Percentiles rank a stretch among this genome's conserved stretches.
Conservation (phyloP, 805 yeast species). For the Candida ipomoeae region DNA sequence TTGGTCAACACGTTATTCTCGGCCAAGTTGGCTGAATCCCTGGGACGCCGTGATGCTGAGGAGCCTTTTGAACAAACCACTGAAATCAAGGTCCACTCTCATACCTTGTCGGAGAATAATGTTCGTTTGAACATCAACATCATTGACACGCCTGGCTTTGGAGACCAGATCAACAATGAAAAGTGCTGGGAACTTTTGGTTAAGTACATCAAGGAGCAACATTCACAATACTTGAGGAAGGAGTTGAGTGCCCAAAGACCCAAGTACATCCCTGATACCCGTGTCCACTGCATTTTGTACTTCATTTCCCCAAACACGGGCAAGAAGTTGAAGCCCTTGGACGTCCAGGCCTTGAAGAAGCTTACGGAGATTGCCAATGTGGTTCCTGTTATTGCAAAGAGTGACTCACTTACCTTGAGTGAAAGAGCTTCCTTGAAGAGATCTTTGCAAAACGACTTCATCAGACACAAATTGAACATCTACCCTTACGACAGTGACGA, state of each 20-base stretch:
- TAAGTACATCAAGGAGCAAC: constrained; percentile 92
- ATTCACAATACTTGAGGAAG: constrained; percentile 82
- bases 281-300: constrained; percentile 91
- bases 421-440: constrained; percentile 81
- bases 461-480: constrained; percentile 64
- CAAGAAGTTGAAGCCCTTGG: constrained; percentile 79
- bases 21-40: constrained; percentile 67
- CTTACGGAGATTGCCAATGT: constrained; percentile 88
- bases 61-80: constrained; percentile 84
- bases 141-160: constrained; percentile 97
- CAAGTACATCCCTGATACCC: constrained; percentile 71
- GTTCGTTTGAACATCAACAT: constrained; percentile 82
- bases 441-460: constrained; percentile 71
- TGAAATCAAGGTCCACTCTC: constrained; percentile 71
- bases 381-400: constrained; percentile 91
- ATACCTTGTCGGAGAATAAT: constrained; percentile 74
- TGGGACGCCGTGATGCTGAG: constrained; percentile 62
- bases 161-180: constrained; percentile 92
- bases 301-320: constrained; percentile 81
- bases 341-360: constrained; percentile 75
- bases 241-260: constrained; percentile 95
- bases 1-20: constrained; percentile 87
- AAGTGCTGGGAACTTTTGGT: constrained; percentile 96
- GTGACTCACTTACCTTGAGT: constrained; percentile 81
- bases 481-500: constrained; percentile 80